Evolutionary conservation across 2,329 filamentous ascomycete genomes (phyloP), one percentile per base, ranked within the genome.

Genomic region (Cladophialophora immunda): DNA sequence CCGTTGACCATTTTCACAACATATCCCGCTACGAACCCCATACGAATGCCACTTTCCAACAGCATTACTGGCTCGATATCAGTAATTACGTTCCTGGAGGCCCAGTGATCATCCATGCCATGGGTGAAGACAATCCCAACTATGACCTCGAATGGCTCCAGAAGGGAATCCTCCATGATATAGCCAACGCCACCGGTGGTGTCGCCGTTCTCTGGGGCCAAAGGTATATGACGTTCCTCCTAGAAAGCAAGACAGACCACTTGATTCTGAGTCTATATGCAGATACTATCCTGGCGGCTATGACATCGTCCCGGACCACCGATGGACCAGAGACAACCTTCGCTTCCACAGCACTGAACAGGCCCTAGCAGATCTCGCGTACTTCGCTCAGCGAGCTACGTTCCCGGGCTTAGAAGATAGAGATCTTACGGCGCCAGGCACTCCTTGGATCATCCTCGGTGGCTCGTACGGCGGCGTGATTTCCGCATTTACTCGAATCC

Each of bases 281-380:
- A 87, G 93, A 32, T 97, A 96, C 82, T 96, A 96, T 74, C 32
- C 34, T 19, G 54, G 54, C 41, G 93, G 93, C 58, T 38, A 25
- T 64, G 84, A 83, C 13, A 93, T 90, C 75, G 88, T 89, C 62
- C 92, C 92, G 0, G 85, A 86, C 0, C 77, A 83, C 0, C 85
- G 94, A 73, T 82, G 94, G 22, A 85, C 84, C 0, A 89, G 87
- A 0, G 81, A 90, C 75, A 94, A 86, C 72, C 80, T 96, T 70
- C 89, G 92, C 2, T 96, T 95, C 81, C 81, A 96, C 74, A 90
- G 91, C 0, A 95, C 92, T 0, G 90, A 94, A 72, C 93, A 96
- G 77, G 89, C 92, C 0, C 76, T 96, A 45, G 92, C 92, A 6
- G 93, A 97, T 75, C 88, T 89, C 38, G 91, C 88, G 1, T 96